Conservation (phyloP, 192 early-diverging fungal genomes). For the Mortierella claussenii region DNA sequence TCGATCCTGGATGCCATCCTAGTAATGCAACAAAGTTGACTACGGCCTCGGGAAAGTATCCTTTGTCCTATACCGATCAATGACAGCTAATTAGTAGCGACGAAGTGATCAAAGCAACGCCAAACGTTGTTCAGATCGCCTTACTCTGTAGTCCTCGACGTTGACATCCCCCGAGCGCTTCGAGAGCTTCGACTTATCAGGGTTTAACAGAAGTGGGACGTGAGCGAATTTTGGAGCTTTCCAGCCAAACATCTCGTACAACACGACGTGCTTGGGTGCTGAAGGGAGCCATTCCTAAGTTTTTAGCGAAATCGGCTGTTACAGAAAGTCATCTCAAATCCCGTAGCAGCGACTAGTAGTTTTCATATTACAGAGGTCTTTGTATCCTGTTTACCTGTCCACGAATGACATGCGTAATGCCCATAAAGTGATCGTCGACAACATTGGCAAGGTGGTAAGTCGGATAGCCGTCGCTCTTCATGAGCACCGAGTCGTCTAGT, state of each 20-base stretch:
- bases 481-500: slow-evolving; percentile 88
- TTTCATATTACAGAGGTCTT: too few species aligned
- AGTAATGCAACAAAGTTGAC: slow-evolving; percentile 89
- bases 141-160: slow-evolving; percentile 71
- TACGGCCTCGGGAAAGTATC: slow-evolving; percentile 86
- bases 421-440: slow-evolving; percentile 92
- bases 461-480: slow-evolving; percentile 93
- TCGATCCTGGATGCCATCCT: slow-evolving; percentile 75
- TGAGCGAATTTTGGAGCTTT: slow-evolving; percentile 82
- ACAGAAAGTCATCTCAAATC: too few species aligned
- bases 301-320: too few species aligned
- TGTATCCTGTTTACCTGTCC: slow-evolving; percentile 68
- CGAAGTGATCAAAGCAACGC: background rate
- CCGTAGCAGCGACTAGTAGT: too few species aligned
- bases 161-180: slow-evolving; percentile 90
- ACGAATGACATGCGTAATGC: slow-evolving; percentile 90
- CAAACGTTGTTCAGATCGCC: background rate
- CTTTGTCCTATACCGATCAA: slow-evolving; percentile 75
- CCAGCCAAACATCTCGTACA: slow-evolving; percentile 89
- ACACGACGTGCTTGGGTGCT: slow-evolving; percentile 89
- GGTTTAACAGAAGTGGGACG: slow-evolving; percentile 87
- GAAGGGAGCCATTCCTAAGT: slow-evolving; percentile 90
- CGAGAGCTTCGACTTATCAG: slow-evolving; percentile 87
- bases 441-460: slow-evolving; percentile 98
- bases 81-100: too few species aligned